Base-by-base conservation (phyloP, 2,329 filamentous ascomycete species). In the Aspergillus pseudoterreus region DNA sequence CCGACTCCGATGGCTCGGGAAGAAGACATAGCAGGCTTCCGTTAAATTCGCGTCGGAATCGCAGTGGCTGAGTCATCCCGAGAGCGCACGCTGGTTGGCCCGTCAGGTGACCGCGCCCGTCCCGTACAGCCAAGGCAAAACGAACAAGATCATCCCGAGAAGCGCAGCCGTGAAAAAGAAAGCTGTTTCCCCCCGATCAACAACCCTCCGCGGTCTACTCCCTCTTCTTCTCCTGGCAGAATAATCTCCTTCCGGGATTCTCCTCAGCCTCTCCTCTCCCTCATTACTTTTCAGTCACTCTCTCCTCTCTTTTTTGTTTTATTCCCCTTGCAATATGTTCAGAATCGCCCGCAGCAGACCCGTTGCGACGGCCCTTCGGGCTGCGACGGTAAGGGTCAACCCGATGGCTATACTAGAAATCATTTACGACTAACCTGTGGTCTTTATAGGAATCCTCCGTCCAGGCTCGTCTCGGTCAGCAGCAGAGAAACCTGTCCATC, bases 401-500 rank as follows among this genome's bases (percentile, higher is more conserved):
- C 33, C 49, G 44, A 17, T 24, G 6, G 15, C 38, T 14, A 14
- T 32, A 9, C 4, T 15, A 14, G 30, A 8, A 9, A 21, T 24
- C 27, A 6, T 36, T 62, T 74, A 63, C 71, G 76, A 47, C 75
- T 78, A 60, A 71, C 76, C 57, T 79, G 67, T 81, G 81, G 76
- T 74, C 82, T 21, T 50, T 56, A 61, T 78, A 88, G 77, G 82
- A 85, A 66, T 74, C 76, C 47, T 76, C 80, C 53, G 63, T 80
- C 59, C 77, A 75, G 66, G 76, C 71, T 64, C 74, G 78, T 52
- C 53, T 82, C 66, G 82, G 77, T 63, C 82, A 80, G 69, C 87
- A 94, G 76, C 92, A 96, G 78, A 84, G 94, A 79, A 86, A 88
- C 70, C 84, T 99, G 71, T 94, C 90, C 71, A 96, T 99, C 70